Percentiles rank a stretch among this genome's conserved stretches.
phyloP scores from a whole-genome alignment of 176 grass and related monocot species.

The Panicum miliaceum region DNA sequence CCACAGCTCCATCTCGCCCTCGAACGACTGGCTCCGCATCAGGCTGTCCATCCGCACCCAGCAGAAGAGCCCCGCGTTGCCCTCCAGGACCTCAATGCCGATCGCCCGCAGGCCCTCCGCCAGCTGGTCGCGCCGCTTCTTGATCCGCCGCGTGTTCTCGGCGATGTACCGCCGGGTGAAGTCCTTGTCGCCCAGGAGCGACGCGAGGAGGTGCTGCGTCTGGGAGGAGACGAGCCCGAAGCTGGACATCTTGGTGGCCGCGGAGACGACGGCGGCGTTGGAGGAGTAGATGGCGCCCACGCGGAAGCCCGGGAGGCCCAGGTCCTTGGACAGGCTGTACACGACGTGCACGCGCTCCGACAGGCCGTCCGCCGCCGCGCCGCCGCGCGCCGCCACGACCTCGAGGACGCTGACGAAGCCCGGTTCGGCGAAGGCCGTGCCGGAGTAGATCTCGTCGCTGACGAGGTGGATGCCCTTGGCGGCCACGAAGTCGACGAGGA shows the following conservation, averaged over 20 bases:
- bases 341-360: constrained; percentile 73
- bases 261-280: constrained; percentile 68
- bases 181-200: constrained; percentile 60
- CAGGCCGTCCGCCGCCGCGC: not conserved
- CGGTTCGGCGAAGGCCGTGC: constrained; percentile 61
- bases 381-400: constrained; percentile 34
- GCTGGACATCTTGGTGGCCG: constrained; percentile 98
- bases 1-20: constrained; percentile 90
- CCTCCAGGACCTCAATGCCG: constrained; percentile 59
- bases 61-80: constrained; percentile 90
- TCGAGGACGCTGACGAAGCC: constrained; percentile 85
- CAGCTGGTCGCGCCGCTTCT: constrained; percentile 61
- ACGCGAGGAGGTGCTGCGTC: constrained; percentile 82
- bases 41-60: constrained; percentile 78
- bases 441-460: constrained; percentile 96
- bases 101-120: constrained; percentile 46
- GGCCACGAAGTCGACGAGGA: constrained; percentile 65
- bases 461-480: constrained; percentile 82
- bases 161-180: constrained; percentile 62
- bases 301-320: constrained; percentile 90
- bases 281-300: constrained; percentile 86
- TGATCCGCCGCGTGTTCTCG: constrained; percentile 78
- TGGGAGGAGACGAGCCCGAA: constrained; percentile 93
- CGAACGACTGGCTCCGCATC: constrained; percentile 52
- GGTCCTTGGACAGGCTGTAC: constrained; percentile 93